Evolutionary conservation across 768 basidiomycete genomes (phyloP), one percentile per base, ranked within the genome.

Genomic region (Boletus edulis): DNA sequence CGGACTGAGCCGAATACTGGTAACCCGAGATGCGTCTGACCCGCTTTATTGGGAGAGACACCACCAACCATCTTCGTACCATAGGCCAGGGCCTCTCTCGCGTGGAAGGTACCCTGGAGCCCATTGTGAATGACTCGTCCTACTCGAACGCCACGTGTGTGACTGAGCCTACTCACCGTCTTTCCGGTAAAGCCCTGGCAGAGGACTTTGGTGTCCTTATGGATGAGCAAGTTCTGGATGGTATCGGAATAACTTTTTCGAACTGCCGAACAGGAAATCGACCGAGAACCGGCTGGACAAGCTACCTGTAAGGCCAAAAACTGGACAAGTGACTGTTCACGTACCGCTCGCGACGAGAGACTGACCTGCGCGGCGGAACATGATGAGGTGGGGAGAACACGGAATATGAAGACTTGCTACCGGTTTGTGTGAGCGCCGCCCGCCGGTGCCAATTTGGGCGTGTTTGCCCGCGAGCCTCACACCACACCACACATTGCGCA

Each of bases 61-160:
- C 97, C 97, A 54, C 97, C 97, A 54, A 99, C 92, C 91, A 98
- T 96, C 58, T 87, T 90, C 55, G 96, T 98, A 18, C 97, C 96
- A 68, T 91, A 99, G 47, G 85, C 93, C 59, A 98, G 73, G 37
- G 97, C 95, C 73, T 98, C 93, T 66, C 80, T 87, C 57, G 86
- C 84, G 78, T 99, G 97, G 83, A 99, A 99, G 64, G 97, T 98
- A 60, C 89, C 97, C 96, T 91, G 57, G 24, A 31, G 37, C 32
- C 35, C 46, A 45, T 40, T 51, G 49, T 67, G 20, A 55, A 49
- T 41, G 29, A 42, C 42, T 27, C 24, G 39, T 41, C 31, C 40
- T 20, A 15, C 27, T n/a, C n/a, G 13, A 18, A 1, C 7, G 37
- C 29, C 12, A 13, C 15, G 39, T 43, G 15, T 12, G 9, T 32